Conservation (phyloP, 2,329 filamentous ascomycete genomes). For the Trichoderma sp. region DNA sequence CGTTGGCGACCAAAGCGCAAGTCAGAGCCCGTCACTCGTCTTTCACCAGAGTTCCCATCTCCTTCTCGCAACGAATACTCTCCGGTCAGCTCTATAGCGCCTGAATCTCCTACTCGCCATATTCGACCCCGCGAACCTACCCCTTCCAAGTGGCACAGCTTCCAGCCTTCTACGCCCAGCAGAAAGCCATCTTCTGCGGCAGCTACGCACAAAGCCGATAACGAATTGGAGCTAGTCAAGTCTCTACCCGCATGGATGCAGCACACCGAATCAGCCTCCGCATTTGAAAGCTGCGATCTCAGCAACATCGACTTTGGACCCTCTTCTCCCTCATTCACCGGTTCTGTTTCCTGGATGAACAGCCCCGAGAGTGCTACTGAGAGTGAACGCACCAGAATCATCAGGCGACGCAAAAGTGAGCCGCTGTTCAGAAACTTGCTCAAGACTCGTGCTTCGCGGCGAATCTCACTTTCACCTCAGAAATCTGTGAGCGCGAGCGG, state of each 20-base stretch:
- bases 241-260: constrained; percentile 18
- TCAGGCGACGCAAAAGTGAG: constrained; percentile 40
- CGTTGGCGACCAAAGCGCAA: constrained; percentile 28
- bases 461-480: constrained; percentile 35
- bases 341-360: constrained; percentile 36
- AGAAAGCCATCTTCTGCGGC: constrained; percentile 24
- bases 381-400: constrained; percentile 30
- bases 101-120: constrained; percentile 30
- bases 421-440: constrained; percentile 36
- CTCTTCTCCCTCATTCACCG: constrained; percentile 33
- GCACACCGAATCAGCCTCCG: constrained; percentile 12
- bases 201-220: constrained; percentile 24
- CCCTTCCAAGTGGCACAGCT: constrained; percentile 33
- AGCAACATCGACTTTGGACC: constrained; percentile 35
- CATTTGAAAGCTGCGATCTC: neutral
- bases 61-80: neutral
- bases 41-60: neutral
- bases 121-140: constrained; percentile 36
- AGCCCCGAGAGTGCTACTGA: constrained; percentile 28
- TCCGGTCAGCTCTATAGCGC: neutral
- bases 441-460: constrained; percentile 30
- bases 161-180: constrained; percentile 27
- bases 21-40: constrained; percentile 16
- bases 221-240: constrained; percentile 11
- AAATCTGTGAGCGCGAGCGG: constrained; percentile 26